Evolutionary conservation across 176 grass and related monocot species (phyloP), one percentile per base, ranked within the genome.

Genomic region (Cymbopogon citratus): DNA sequence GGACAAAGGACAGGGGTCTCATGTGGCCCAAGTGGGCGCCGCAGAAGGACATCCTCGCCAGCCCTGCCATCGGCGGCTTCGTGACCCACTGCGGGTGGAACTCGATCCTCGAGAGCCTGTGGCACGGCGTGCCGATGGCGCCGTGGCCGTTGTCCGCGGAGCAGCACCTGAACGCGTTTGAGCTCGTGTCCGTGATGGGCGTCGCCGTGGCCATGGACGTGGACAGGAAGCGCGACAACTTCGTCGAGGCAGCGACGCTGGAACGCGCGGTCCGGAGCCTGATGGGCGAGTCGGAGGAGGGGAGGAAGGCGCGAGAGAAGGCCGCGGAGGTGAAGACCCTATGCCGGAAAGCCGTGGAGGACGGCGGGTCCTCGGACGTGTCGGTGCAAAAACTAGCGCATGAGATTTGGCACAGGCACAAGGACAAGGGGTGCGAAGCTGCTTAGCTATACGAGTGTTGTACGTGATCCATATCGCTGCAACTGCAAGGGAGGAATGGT

Each of bases 51-150:
- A 79, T 92, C 3, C 71, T 93, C 4, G 74, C 66, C 18, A 63
- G 66, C n/a, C 21, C 81, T 2, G 81, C 91, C 10, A 74, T 89
- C 0, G 72, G 84, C 2, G 56, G 72, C 2, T 97, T 97, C 80
- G 85, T 93, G 63, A 91, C 94, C 15, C 93, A 97, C 83, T 85
- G 90, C 49, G 86, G 90, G 2, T 97, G 90, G 88, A 90, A 88
- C 80, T 97, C 88, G 3, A 16, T 21, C 5, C 76, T 91, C 2
- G 93, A 93, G 90, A 83, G 88, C 45, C 23, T 89, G 68, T 84
- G 80, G 74, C 75, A 45, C 78, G 87, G 80, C 40, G 84, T 92
- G 44, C 91, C 85, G 12, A 48, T 94, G 72, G 38, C 49, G 21
- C 69, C 84, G 3, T 80, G 84, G 85, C 87, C 87, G 26, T 79